Evolutionary conservation across 2,329 filamentous ascomycete genomes (phyloP).

Genomic region (Hypoxylon sp.): DNA sequence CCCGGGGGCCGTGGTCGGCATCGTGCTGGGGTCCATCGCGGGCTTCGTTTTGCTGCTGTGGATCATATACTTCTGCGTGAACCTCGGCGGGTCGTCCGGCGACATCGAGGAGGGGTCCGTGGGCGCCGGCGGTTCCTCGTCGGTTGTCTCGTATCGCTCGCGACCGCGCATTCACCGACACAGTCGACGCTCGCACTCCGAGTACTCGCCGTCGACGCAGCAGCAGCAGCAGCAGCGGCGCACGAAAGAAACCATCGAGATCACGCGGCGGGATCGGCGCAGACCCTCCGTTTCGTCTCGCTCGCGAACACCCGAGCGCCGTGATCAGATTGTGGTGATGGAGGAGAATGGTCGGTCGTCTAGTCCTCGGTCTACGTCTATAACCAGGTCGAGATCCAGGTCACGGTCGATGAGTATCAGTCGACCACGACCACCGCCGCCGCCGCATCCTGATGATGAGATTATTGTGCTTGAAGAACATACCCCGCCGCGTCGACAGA

Average conservation of each 20-base stretch:
- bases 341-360: constrained; percentile 34
- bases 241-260: constrained; percentile 44
- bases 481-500: constrained; percentile 44
- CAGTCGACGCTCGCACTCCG: constrained; percentile 16
- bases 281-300: constrained; percentile 9
- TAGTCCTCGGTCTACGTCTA: constrained; percentile 13
- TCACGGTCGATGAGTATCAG: constrained; percentile 19
- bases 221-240: constrained; percentile 25
- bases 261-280: constrained; percentile 37
- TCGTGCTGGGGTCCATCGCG: constrained; percentile 54
- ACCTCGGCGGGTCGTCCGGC: constrained; percentile 35
- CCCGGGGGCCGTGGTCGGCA: constrained; percentile 49
- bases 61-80: constrained; percentile 44
- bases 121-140: constrained; percentile 44
- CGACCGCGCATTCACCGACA: constrained; percentile 33
- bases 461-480: constrained; percentile 51
- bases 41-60: constrained; percentile 44
- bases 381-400: constrained; percentile 7
- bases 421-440: constrained; percentile 9
- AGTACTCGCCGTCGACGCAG: constrained; percentile 20
- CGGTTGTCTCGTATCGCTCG: constrained; percentile 45
- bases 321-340: constrained; percentile 46
- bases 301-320: constrained; percentile 10
- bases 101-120: constrained; percentile 46
- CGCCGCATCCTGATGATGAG: constrained; percentile 47